Evolutionary conservation across 495 filamentous ascomycete genomes (phyloP), one percentile per base, ranked within the genome.

Genomic region (Glutinoglossum americanum): DNA sequence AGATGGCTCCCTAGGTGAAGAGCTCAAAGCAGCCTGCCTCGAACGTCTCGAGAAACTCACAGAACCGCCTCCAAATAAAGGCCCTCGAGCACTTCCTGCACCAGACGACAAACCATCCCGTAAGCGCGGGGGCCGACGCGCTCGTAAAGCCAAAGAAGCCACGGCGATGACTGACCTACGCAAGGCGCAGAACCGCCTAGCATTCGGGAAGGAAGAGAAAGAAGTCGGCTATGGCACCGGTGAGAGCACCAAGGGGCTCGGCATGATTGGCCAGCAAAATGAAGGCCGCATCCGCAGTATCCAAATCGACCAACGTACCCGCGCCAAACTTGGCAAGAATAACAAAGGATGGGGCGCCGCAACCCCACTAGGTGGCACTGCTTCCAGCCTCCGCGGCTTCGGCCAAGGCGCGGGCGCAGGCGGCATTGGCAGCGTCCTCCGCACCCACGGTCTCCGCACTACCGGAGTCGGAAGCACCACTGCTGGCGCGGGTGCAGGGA

Each of bases 131-230:
- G 92, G 92, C 51, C 76, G 93, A 28, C 77, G 89, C 60, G 92
- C 89, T 4, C 78, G 92, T 41, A 95, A 94, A 67, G 92, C 89
- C 59, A 98, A 98, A 74, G 93, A 96, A 72, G 89, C 89, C 9
- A 84, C 84, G 6, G 90, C 92, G 59, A 94, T 96, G 89, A 98
- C 92, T 1, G 92, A 98, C 57, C 73, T 98, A 32, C 84, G 89
- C 57, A 97, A 97, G 65, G 88, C 89, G 8, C 90, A 95, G 70
- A 98, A 98, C 70, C 80, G 92, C 25, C 82, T 98, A 76, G 88
- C 84, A 0, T 98, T 98, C 62, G 90, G 90, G 54, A 92, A 93
- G 64, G 92, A 97, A 64, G 92, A 98, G 68, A 80, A 83, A 61
- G 92, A 98, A 69, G 84, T 92, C 21, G 92, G 92, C 15, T 97